These are phyloP conservation scores for Chloris gayana DNA, from an alignment of 176 grass and related monocot genomes.

Conservation along the genomic window DNA sequence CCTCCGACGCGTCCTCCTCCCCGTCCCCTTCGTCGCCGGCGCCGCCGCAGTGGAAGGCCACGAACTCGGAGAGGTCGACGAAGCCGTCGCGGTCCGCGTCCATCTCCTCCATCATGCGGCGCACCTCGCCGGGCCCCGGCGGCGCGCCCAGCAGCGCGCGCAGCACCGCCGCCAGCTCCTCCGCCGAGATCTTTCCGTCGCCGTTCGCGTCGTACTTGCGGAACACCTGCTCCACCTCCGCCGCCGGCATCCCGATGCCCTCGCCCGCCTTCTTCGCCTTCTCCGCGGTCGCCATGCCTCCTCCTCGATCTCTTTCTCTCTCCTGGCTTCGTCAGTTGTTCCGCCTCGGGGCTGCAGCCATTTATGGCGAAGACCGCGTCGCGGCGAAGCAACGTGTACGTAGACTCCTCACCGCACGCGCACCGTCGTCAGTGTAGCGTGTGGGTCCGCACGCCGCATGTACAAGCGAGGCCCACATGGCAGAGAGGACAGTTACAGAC, in stretches of 20 bases:
- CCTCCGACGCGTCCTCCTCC: slow-evolving; percentile 30
- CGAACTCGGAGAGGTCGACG: slow-evolving; percentile 65
- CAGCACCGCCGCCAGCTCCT: slow-evolving; percentile 54
- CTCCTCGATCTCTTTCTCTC: background rate
- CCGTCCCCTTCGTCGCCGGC: background rate
- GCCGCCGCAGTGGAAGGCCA: slow-evolving; percentile 48
- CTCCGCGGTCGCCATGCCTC: slow-evolving; percentile 23
- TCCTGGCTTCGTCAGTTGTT: background rate
- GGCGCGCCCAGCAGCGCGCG: slow-evolving; percentile 48
- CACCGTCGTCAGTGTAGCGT: no score
- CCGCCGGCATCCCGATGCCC: slow-evolving; percentile 35
- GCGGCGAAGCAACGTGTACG: slow-evolving; percentile 3
- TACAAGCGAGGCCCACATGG: fast-evolving
- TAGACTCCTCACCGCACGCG: no score
- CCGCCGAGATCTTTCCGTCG: slow-evolving; percentile 67
- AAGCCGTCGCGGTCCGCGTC: slow-evolving; percentile 72
- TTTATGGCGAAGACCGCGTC: slow-evolving; percentile 13
- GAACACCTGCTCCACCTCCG: slow-evolving; percentile 63
- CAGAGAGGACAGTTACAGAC: fast-evolving
- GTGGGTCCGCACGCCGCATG: background rate
- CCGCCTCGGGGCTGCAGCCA: background rate
- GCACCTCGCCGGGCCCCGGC: slow-evolving; percentile 47
- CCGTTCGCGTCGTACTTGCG: slow-evolving; percentile 61
- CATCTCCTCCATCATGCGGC: slow-evolving; percentile 77
- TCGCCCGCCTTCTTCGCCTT: background rate